Evolutionary conservation across 2,329 filamentous ascomycete genomes (phyloP).

Genomic region (Nannizziopsis arthrosporioides): DNA sequence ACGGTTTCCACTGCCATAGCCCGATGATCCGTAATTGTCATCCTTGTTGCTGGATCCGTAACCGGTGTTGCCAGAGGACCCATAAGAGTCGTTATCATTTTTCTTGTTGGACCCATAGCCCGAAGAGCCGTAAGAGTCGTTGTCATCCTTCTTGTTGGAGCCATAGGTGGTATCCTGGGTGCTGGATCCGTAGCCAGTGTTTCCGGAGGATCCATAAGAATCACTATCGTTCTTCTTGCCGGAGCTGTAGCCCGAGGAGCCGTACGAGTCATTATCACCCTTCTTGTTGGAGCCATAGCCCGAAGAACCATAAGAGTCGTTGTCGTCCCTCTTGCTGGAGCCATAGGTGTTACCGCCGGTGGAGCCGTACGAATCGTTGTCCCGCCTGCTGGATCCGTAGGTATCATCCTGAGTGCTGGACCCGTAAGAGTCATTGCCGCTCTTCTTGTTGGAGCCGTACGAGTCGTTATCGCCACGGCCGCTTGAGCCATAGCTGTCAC

Average conservation of each 20-base stretch:
- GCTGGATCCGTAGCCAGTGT: not conserved
- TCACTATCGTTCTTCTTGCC: not conserved
- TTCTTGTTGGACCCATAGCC: slow-evolving; percentile 1
- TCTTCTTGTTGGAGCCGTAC: slow-evolving; percentile 6
- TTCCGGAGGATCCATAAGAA: slow-evolving; percentile 6
- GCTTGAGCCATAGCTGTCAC: not conserved
- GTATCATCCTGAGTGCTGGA: slow-evolving; percentile 5
- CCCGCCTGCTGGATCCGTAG: not conserved
- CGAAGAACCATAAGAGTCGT: slow-evolving; percentile 2
- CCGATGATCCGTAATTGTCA: slow-evolving; percentile 7
- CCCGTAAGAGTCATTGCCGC: no score
- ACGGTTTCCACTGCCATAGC: slow-evolving; percentile 2
- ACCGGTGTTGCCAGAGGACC: slow-evolving; percentile 5
- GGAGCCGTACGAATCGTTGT: not conserved
- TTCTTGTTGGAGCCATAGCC: slow-evolving; percentile 4
- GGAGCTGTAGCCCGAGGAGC: not conserved
- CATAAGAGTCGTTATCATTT: slow-evolving; percentile 6
- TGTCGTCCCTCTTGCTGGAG: no score
- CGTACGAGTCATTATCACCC: slow-evolving; percentile 2
- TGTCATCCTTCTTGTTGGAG: slow-evolving; percentile 1
- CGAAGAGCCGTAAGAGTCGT: slow-evolving; percentile 7
- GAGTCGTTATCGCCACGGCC: slow-evolving; percentile 1
- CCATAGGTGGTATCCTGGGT: not conserved
- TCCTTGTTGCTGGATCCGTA: not conserved
- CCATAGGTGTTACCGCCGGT: not conserved